Base-by-base conservation (phyloP, 108 stramenopile genomes). In the Cyclostephanos invisitatus region DNA sequence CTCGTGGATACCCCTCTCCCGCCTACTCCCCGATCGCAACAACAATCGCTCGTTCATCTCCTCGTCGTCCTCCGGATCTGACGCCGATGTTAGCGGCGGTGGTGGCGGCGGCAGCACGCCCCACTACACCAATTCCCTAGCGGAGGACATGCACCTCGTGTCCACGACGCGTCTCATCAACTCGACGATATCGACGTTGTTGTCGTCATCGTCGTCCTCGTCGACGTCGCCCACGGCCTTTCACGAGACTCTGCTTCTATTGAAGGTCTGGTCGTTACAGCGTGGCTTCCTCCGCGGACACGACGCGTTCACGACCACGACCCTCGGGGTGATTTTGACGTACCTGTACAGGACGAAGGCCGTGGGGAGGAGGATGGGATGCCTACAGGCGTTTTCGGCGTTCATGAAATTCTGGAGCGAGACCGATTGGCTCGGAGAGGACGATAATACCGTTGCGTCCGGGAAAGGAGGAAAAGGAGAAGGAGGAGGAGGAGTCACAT, bases 251-350 rank as follows among this genome's bases (percentile, higher is more conserved):
- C 62, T 92, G 42, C 67, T 90, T 17, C 64, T 95, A 48, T 29
- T 87, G n/a, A 90, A 95, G 67, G 79, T 92, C 11, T 95, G 94
- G 94, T 87, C 87, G 35, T 78, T 92, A 27, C 88, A 95, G 61
- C 76, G 90, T 4, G 94, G 94, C 21, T 82, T 92, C 44, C 77
- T 88, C 51, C 75, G 90, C 11, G 86, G 87, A 29, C 91, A 92
- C 63, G 94, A 95, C 75, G 74, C 90, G 21, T 90, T 91, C 62
- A 72, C 81, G 14, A 85, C 75, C 44, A 86, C 85, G 9, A 77
- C 74, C 7, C 44, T 95, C 11, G 88, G 82, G 0, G 42, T 89
- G 5, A 48, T 90, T 2, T 29, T 95, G 21, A 71, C 83, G 15
- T 92, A 92, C 64, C 65, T 95, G 27, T 83, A 87, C 46, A 71